Evolutionary conservation across 345 rosid genomes (phyloP).

Genomic region (Pseudoturritis turrita): DNA sequence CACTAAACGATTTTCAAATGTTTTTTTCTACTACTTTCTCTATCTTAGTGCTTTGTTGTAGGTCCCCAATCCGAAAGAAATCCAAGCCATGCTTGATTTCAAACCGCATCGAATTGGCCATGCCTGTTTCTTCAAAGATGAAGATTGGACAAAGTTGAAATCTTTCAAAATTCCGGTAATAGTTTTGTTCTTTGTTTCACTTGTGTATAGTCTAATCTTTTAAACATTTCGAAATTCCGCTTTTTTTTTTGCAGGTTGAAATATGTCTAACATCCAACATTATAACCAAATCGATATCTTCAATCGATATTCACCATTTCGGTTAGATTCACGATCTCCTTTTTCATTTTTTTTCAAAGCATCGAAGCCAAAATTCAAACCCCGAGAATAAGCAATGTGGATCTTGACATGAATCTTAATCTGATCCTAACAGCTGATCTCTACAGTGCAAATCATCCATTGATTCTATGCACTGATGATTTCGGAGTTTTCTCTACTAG

Average conservation of each 20-base stretch:
- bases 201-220: neutral
- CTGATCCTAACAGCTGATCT: conserved; percentile 55
- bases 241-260: conserved; percentile 67
- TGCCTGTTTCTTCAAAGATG: conserved; percentile 67
- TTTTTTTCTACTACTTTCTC: conserved; percentile 28
- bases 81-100: conserved; percentile 81
- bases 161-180: conserved; percentile 60
- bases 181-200: neutral
- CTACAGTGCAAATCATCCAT: conserved; percentile 65
- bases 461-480: conserved; percentile 84
- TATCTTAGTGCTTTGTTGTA: conserved; percentile 66
- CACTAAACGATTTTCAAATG: conserved; percentile 6
- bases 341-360: neutral
- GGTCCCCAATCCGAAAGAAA: conserved; percentile 81
- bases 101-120: conserved; percentile 86
- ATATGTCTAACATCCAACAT: conserved; percentile 95
- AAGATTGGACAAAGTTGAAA: conserved; percentile 63
- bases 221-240: neutral
- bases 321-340: conserved; percentile 41
- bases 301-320: conserved; percentile 85
- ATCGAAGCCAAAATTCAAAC: neutral
- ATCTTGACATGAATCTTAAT: neutral
- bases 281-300: conserved; percentile 68
- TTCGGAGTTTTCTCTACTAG: conserved; percentile 83
- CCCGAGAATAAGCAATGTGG: no score